These are phyloP conservation scores for Flaveria brownii DNA, from an alignment of 129 eudicot species.

Conservation along the genomic window DNA sequence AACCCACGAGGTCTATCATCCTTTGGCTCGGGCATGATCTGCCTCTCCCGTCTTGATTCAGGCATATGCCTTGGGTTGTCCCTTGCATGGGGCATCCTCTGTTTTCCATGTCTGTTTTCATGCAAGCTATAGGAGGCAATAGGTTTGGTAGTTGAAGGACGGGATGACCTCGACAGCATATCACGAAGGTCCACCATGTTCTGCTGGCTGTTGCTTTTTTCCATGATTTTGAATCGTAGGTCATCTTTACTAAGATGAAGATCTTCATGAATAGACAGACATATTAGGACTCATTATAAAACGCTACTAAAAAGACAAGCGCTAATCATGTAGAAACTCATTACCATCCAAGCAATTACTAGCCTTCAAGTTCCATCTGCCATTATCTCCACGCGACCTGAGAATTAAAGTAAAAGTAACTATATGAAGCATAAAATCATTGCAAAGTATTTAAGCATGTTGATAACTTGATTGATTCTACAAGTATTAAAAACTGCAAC, in stretches of 20 bases:
- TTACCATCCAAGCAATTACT: constrained; percentile 61
- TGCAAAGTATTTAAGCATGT: constrained; percentile 3
- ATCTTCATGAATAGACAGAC: constrained; percentile 41
- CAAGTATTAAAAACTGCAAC: neutral
- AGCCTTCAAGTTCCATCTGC: constrained; percentile 27
- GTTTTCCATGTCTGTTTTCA: constrained; percentile 35
- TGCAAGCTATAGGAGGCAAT: constrained; percentile 29
- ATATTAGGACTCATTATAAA: constrained; percentile 18
- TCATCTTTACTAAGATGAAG: constrained; percentile 61
- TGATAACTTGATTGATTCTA: constrained; percentile 5
- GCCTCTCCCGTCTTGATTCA: constrained; percentile 32
- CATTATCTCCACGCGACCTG: constrained; percentile 63
- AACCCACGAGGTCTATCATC: constrained; percentile 35
- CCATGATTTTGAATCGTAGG: constrained; percentile 78
- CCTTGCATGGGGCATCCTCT: constrained; percentile 36
- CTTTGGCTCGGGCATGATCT: constrained; percentile 33
- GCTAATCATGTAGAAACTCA: constrained; percentile 23
- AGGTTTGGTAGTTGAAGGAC: constrained; percentile 43
- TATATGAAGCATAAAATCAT: constrained; percentile 9
- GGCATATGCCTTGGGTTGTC: constrained; percentile 25
- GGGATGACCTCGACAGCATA: constrained; percentile 65
- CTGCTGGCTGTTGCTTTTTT: constrained; percentile 37
- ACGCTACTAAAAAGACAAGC: neutral
- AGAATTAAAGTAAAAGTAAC: constrained; percentile 24
- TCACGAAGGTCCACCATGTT: constrained; percentile 64